Conservation (phyloP, 306 rosid genomes). For the Citrullus mucosospermus region DNA sequence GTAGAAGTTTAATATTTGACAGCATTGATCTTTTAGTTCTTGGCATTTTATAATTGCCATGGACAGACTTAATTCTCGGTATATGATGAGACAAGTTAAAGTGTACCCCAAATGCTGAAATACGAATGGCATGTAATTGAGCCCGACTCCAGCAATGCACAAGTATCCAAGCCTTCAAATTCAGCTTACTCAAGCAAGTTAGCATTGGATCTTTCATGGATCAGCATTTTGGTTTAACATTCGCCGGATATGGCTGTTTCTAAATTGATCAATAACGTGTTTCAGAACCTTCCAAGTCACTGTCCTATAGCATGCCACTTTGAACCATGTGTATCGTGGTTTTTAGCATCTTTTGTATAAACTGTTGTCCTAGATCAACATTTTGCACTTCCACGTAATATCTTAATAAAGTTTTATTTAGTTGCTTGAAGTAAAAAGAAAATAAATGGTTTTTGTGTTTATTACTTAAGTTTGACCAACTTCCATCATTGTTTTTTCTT, state of each 20-base stretch:
- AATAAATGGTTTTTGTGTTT: neutral
- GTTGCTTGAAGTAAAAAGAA: neutral
- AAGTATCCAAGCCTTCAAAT: neutral
- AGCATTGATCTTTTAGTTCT: neutral
- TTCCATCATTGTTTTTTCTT: neutral
- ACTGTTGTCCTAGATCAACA: neutral
- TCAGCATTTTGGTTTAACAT: neutral
- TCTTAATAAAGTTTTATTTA: neutral
- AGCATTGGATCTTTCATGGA: neutral
- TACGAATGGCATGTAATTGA: neutral
- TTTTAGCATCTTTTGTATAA: neutral
- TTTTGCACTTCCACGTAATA: neutral
- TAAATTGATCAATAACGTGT: neutral
- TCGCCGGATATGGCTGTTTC: neutral
- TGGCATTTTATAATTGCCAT: neutral
- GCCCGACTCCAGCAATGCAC: neutral
- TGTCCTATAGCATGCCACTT: neutral
- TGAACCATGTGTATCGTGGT: neutral
- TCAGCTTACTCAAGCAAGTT: neutral
- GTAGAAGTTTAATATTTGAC: neutral
- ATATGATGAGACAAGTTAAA: neutral
- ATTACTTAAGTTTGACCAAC: neutral
- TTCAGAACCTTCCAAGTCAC: neutral
- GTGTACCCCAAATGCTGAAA: neutral
- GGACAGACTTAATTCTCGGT: neutral